Evolutionary conservation across 257 asterid species (phyloP).

Genomic region (Solanum etuberosum): DNA sequence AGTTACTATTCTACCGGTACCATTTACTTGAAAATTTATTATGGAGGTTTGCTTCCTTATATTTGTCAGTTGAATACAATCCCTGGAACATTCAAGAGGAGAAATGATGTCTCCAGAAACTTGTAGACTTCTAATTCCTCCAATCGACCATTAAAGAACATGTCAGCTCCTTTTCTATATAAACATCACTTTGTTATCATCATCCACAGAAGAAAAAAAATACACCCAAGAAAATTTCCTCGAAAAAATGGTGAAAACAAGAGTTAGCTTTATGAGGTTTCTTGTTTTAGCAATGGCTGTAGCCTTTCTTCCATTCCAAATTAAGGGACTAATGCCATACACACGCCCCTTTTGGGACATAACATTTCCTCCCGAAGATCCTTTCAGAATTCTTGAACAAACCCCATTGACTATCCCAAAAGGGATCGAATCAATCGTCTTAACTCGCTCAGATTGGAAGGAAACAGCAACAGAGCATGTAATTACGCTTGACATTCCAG

Average conservation of each 20-base stretch:
- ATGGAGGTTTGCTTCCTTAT: background rate
- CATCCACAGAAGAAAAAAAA: background rate
- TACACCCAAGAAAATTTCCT: background rate
- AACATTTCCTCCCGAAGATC: background rate
- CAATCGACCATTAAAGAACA: background rate
- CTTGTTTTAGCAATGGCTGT: background rate
- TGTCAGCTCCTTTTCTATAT: background rate
- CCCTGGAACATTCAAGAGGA: background rate
- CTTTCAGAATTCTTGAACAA: background rate
- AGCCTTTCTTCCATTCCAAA: background rate
- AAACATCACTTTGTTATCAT: background rate
- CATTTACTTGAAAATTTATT: too few species aligned
- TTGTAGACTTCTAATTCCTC: background rate
- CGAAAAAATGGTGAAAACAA: background rate
- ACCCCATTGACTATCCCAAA: background rate
- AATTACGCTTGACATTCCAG: background rate
- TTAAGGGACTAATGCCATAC: conserved; percentile 18
- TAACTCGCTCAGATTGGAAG: background rate
- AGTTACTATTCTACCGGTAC: too few species aligned
- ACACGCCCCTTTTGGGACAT: conserved; percentile 5
- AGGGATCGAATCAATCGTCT: background rate
- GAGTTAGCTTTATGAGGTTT: background rate
- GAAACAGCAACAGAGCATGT: background rate
- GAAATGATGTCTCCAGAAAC: background rate
- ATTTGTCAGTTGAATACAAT: background rate